Conservation (phyloP, 208 protist genomes). For the Phytomonas francai region DNA sequence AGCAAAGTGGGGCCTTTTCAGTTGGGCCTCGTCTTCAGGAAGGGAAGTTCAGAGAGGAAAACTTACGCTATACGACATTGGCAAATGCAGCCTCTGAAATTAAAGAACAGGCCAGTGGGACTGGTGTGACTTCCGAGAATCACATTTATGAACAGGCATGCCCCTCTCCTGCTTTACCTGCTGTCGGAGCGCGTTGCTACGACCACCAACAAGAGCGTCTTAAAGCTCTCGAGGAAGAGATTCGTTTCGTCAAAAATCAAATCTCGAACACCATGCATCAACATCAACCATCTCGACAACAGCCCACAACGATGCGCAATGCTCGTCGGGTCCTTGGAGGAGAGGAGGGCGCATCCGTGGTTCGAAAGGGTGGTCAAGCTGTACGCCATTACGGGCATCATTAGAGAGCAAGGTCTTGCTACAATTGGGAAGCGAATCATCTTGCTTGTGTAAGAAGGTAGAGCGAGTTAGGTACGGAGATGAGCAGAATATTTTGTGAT, state of each 20-base stretch:
- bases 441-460: neutral
- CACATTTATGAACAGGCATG: neutral
- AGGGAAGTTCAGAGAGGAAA: neutral
- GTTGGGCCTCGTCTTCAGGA: neutral
- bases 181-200: neutral
- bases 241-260: slow-evolving; percentile 46
- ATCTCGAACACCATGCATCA: slow-evolving; percentile 23
- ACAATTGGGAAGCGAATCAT: neutral
- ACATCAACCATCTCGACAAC: slow-evolving; percentile 14
- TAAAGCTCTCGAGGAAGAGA: slow-evolving; percentile 50
- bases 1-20: neutral
- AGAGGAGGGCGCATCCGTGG: slow-evolving; percentile 17
- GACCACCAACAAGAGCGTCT: slow-evolving; percentile 13
- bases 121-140: neutral
- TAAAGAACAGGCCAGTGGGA: neutral
- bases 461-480: neutral
- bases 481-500: neutral
- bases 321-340: slow-evolving; percentile 1
- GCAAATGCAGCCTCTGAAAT: neutral
- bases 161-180: neutral
- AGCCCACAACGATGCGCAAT: slow-evolving; percentile 6
- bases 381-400: slow-evolving; percentile 62
- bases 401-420: neutral
- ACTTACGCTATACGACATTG: neutral
- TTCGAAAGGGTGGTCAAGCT: slow-evolving; percentile 36